phyloP scores from a whole-genome alignment of 257 asterid species.

The Solanum peruvianum region DNA sequence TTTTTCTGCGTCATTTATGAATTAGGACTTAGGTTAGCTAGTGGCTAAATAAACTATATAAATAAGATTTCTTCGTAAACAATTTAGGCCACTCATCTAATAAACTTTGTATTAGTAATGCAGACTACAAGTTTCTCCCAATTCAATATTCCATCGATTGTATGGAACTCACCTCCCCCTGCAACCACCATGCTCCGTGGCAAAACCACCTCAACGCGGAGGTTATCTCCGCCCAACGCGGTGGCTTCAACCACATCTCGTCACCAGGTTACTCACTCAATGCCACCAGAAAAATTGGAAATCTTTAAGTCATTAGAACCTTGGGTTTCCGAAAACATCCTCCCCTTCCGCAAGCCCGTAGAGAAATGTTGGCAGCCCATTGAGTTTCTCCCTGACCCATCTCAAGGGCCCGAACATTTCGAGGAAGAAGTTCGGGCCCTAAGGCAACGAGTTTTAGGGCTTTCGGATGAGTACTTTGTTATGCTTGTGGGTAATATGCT shows the following conservation, averaged over 20 bases:
- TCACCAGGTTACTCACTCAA: slow-evolving; percentile 7
- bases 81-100: not conserved
- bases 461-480: slow-evolving; percentile 25
- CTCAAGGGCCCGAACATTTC: not conserved
- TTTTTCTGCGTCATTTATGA: not conserved
- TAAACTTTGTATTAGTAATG: slow-evolving; percentile 1
- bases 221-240: not conserved
- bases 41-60: not conserved
- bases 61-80: not conserved
- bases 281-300: slow-evolving; percentile 18
- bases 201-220: not conserved
- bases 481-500: slow-evolving; percentile 28
- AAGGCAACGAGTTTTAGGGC: slow-evolving; percentile 4
- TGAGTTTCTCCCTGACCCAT: slow-evolving; percentile 23
- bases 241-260: not conserved
- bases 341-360: slow-evolving; percentile 18
- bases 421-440: slow-evolving; percentile 11
- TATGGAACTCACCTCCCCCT: not conserved
- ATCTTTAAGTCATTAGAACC: slow-evolving; percentile 24
- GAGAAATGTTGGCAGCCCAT: slow-evolving; percentile 30
- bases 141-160: not conserved
- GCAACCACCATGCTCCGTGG: not conserved
- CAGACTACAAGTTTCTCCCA: not conserved
- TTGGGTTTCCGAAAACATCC: slow-evolving; percentile 12
- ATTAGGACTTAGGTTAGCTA: not conserved